Conservation (phyloP, 176 grass and related monocot genomes). For the Miscanthus lutarioriparius region DNA sequence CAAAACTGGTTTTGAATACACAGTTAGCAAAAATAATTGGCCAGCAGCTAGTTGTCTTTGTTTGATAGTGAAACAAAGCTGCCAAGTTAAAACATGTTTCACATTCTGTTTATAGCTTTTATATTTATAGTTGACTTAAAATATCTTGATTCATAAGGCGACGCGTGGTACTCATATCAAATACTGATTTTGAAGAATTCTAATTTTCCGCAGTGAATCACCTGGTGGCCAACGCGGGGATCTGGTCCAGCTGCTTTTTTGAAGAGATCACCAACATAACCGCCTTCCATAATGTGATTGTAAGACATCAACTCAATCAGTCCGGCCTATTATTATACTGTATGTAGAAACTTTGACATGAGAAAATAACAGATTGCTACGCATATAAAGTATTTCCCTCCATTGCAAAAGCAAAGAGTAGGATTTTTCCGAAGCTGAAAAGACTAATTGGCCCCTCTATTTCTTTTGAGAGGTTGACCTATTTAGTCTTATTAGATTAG, state of each 20-base stretch:
- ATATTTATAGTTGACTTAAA: neutral
- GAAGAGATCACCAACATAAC: conserved; percentile 85
- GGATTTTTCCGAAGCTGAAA: neutral
- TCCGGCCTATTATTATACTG: neutral
- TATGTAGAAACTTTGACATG: neutral
- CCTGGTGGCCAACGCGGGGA: conserved; percentile 83
- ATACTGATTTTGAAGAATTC: neutral
- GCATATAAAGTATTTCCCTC: neutral
- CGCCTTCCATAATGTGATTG: conserved; percentile 74
- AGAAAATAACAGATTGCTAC: neutral
- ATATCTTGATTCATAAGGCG: neutral
- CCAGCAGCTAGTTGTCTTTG: neutral
- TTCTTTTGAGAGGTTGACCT: neutral
- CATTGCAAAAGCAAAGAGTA: neutral
- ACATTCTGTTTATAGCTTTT: neutral
- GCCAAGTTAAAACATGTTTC: neutral
- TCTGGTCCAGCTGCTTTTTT: conserved; percentile 84
- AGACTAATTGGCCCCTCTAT: neutral
- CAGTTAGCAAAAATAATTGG: neutral
- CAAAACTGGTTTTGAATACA: neutral
- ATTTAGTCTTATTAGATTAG: no score
- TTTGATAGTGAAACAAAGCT: neutral
- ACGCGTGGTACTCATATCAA: neutral
- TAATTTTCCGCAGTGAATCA: conserved; percentile 65
- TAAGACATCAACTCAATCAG: conserved; percentile 14